phyloP scores from a whole-genome alignment of 495 filamentous ascomycete species.

The Neurospora intermedia region DNA sequence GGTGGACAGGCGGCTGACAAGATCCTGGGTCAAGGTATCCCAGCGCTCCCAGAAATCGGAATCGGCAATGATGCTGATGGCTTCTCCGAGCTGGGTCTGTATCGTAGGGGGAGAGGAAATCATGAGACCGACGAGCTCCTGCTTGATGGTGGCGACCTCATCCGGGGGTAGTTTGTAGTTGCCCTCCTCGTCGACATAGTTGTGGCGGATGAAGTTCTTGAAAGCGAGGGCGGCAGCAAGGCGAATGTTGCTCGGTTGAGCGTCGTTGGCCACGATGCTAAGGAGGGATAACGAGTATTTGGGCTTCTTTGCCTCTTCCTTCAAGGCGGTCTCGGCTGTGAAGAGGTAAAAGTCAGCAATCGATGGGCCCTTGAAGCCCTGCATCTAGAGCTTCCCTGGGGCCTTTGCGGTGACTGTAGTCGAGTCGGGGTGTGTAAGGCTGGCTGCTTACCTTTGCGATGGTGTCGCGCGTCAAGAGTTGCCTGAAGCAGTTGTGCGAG shows the following conservation, averaged over 20 bases:
- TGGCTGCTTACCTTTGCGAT: slow-evolving; percentile 65
- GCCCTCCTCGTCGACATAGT: slow-evolving; percentile 90
- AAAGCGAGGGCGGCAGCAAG: slow-evolving; percentile 90
- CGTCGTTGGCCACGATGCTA: slow-evolving; percentile 68
- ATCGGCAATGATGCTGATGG: slow-evolving; percentile 92
- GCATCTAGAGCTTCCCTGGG: background rate
- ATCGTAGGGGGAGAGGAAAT: slow-evolving; percentile 77
- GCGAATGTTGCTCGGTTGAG: slow-evolving; percentile 60
- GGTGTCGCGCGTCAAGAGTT: slow-evolving; percentile 72
- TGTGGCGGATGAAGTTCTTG: slow-evolving; percentile 93
- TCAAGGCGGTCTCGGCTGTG: slow-evolving; percentile 70
- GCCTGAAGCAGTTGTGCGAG: slow-evolving; percentile 73
- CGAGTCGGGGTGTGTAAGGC: background rate
- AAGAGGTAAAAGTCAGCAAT: slow-evolving; percentile 1
- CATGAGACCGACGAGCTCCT: slow-evolving; percentile 92
- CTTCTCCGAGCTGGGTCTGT: slow-evolving; percentile 89
- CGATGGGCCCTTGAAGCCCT: background rate
- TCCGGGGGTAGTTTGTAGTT: slow-evolving; percentile 70
- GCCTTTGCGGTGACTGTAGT: background rate
- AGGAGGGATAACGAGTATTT: slow-evolving; percentile 82
- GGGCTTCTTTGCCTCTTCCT: slow-evolving; percentile 63
- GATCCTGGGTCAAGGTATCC: slow-evolving; percentile 81
- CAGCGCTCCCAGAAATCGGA: slow-evolving; percentile 95
- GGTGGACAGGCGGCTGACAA: slow-evolving; percentile 73
- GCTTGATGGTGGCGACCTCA: slow-evolving; percentile 84